Evolutionary conservation across 345 rosid genomes (phyloP).

Genomic region (Crucihimalaya himalaica): DNA sequence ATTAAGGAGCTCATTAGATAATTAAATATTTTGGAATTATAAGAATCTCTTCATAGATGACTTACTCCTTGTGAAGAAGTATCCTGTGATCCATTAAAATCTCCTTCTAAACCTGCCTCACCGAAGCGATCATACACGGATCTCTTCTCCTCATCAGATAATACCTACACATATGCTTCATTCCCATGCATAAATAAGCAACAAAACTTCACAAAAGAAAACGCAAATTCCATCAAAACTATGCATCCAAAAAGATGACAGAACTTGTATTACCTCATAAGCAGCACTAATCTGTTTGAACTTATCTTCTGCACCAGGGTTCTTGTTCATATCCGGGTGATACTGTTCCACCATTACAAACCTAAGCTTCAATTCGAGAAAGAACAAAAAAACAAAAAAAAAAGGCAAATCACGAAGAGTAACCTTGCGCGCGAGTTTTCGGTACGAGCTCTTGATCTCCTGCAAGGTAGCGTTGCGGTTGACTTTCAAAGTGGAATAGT

Average conservation of each 20-base stretch:
- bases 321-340: slow-evolving; percentile 87
- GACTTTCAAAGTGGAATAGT: slow-evolving; percentile 71
- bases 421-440: slow-evolving; percentile 93
- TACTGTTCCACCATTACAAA: slow-evolving; percentile 53
- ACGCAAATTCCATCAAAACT: not conserved
- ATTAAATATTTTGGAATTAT: not conserved
- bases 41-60: not conserved
- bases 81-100: slow-evolving; percentile 53
- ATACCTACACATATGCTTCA: slow-evolving; percentile 65
- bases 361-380: slow-evolving; percentile 9
- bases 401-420: slow-evolving; percentile 15
- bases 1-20: not conserved
- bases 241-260: not conserved
- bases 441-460: slow-evolving; percentile 77
- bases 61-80: slow-evolving; percentile 64
- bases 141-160: slow-evolving; percentile 94
- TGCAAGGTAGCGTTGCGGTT: slow-evolving; percentile 62
- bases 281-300: slow-evolving; percentile 97
- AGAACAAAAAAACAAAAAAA: not conserved
- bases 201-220: not conserved
- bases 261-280: slow-evolving; percentile 64
- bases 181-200: slow-evolving; percentile 38
- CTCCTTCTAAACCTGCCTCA: slow-evolving; percentile 71
- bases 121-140: slow-evolving; percentile 84
- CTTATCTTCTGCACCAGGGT: slow-evolving; percentile 85